Conservation (phyloP, 768 basidiomycete genomes). For the Pleurotus salmoneostramineus region DNA sequence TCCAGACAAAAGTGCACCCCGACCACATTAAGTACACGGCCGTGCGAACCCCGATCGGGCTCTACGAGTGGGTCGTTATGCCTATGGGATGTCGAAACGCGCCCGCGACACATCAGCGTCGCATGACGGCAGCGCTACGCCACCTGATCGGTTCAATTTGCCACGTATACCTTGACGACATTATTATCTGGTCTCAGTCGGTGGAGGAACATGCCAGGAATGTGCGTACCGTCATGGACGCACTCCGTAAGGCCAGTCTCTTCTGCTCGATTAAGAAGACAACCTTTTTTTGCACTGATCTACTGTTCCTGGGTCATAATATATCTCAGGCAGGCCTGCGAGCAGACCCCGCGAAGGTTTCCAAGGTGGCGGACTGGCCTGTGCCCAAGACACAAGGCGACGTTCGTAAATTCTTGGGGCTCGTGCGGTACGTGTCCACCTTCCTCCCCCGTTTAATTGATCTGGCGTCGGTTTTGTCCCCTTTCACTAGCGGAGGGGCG, state of each 20-base stretch:
- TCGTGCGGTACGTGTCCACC: not conserved
- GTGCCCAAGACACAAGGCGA: slow-evolving; percentile 12
- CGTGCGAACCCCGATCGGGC: slow-evolving; percentile 30
- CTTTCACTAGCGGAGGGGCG: not conserved
- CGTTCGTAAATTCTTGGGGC: not conserved
- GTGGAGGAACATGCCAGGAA: slow-evolving; percentile 20
- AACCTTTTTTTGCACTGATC: not conserved
- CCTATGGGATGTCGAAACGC: slow-evolving; percentile 14
- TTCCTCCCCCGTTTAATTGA: not conserved
- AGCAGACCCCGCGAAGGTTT: slow-evolving; percentile 16
- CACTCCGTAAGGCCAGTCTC: slow-evolving; percentile 13
- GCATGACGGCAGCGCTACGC: not conserved
- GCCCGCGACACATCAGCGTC: slow-evolving; percentile 6
- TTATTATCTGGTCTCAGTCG: slow-evolving; percentile 19
- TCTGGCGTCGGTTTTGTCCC: not conserved
- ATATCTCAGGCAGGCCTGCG: slow-evolving; percentile 29
- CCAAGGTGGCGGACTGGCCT: slow-evolving; percentile 24
- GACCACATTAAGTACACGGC: slow-evolving; percentile 26
- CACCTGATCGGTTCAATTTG: slow-evolving; percentile 9
- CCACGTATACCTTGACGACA: not conserved
- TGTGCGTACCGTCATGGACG: slow-evolving; percentile 14
- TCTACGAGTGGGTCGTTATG: slow-evolving; percentile 41
- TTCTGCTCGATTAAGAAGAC: slow-evolving; percentile 16
- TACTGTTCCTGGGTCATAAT: slow-evolving; percentile 29
- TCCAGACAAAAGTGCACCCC: not conserved